Evolutionary conservation across 176 grass and related monocot genomes (phyloP), one percentile per base, ranked within the genome.

Genomic region (Rhipidocladum racemiflorum): DNA sequence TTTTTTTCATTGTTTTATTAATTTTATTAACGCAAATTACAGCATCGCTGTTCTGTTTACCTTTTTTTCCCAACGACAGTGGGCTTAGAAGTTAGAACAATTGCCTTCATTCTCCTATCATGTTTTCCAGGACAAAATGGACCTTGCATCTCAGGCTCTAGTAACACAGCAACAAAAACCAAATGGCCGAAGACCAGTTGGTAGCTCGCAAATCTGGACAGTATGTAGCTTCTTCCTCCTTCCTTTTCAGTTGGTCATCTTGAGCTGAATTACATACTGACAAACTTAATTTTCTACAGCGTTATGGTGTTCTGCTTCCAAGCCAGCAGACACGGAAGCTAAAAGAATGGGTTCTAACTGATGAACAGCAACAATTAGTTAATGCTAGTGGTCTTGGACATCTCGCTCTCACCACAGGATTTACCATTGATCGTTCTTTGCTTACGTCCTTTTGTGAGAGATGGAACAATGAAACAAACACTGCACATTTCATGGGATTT

Each of bases 401-500:
- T 89, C 83, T 89, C 65, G 88, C 88, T 72, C 88, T 89, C 75
- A 89, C 88, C 8, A 82, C 88, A 40, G 88, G 83, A 46, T 89
- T 89, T 86, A 89, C 88, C 59, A 89, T 89, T 39, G 88, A 89
- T 65, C 83, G 88, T 76, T 82, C 83, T 64, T 86, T 89, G 78
- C 88, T 90, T 56, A 90, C 88, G 78, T 74, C 83, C 13, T 86
- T 90, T 66, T 90, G 88, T 83, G 88, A 90, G 74, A 77, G 83
- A 78, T 90, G 88, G 83, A 90, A 90, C 59, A 90, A 90, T 51
- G 88, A 90, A 78, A 90, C 83, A 72, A 90, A 90, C 83, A 90
- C 88, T 86, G 83, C 83, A 25, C 79, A 86, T 72, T 86, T 90
- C 40, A 72, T 90, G 83, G 88, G 88, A 77, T 90, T 90, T 86